Evolutionary conservation across 2,329 filamentous ascomycete genomes (phyloP).

Genomic region (Hypoxylon sp.): DNA sequence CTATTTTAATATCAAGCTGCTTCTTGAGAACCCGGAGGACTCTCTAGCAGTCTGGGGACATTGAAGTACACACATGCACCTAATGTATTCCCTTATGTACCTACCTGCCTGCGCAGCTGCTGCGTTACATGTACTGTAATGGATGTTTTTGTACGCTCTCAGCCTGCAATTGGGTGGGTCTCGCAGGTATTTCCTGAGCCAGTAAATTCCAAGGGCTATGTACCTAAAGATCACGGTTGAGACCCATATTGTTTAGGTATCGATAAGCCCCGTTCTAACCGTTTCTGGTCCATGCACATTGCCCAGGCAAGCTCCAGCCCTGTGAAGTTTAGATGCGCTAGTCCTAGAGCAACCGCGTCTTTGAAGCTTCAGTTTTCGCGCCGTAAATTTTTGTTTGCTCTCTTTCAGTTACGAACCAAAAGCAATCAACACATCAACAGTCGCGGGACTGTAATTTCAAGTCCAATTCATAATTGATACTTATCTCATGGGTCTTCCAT

Average conservation of each 20-base stretch:
- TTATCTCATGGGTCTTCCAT: slow-evolving; percentile 23
- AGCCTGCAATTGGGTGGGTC: too few relatives aligned
- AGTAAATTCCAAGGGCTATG: not conserved
- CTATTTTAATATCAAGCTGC: slow-evolving; percentile 42
- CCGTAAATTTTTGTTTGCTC: slow-evolving; percentile 38
- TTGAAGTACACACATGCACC: too few relatives aligned
- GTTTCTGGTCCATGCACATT: slow-evolving; percentile 18
- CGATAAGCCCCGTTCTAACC: not conserved
- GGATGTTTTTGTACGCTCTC: too few relatives aligned
- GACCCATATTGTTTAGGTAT: not conserved
- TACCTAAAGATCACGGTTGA: not conserved
- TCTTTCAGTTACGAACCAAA: not conserved
- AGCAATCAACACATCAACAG: slow-evolving; percentile 7
- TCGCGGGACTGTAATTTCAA: not conserved
- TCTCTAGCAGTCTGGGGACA: too few relatives aligned
- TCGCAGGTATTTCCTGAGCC: too few relatives aligned
- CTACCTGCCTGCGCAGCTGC: slow-evolving; percentile 1
- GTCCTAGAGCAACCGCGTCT: slow-evolving; percentile 32
- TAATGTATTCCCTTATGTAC: not conserved
- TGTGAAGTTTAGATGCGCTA: slow-evolving; percentile 33
- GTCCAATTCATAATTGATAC: not conserved
- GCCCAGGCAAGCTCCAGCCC: slow-evolving; percentile 11
- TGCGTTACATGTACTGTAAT: too few relatives aligned
- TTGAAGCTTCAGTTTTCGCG: slow-evolving; percentile 40
- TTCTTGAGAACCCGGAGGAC: slow-evolving; percentile 46